Base-by-base conservation (phyloP, 805 yeast genomes). In the Kodamaea nitidulidarum region DNA sequence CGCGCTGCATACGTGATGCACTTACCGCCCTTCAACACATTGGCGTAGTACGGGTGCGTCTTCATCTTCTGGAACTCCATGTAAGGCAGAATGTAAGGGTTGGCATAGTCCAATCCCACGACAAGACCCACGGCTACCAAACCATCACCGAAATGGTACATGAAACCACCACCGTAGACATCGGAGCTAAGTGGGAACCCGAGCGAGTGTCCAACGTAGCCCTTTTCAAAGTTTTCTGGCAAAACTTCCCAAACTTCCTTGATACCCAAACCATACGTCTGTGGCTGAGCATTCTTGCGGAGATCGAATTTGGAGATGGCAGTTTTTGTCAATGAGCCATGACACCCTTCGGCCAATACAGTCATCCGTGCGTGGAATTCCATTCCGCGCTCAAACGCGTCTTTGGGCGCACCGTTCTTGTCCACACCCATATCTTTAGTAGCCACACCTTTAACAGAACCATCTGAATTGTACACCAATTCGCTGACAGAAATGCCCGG, bases 231-330 rank as follows among this genome's bases (percentile, higher is more conserved):
- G 46, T 85, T 84, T 35, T 79, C 85, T 7, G 91, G 88, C 16
- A 75, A 71, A 10, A 93, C 95, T 59, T 91, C 88, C 99, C 99
- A 93, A 5, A 93, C 91, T 63, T 93, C 99, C 60, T 93, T 93
- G 42, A 93, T 75, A 27, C 99, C 99, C 16, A 93, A 61, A 9
- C 98, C 99, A 62, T 93, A 93, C 0, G 98, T 88, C 66, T 93
- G 98, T 14, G 81, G 81, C 37, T 76, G 72, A 38, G 73, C 69
- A 22, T 76, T 75, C 36, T 73, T 70, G 42, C 97, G 76, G 44
- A 93, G 65, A 31, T 80, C 70, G 61, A 65, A 91, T 51, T 81
- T 78, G 39, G 73, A 66, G 38, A 91, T 82, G 0, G 78, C 81
- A 55, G 84, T 76, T 58, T 93, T 91, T 9, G 90, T 72, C 39